Evolutionary conservation across 2,329 filamentous ascomycete genomes (phyloP), one percentile per base, ranked within the genome.

Genomic region (Tolypocladium album): DNA sequence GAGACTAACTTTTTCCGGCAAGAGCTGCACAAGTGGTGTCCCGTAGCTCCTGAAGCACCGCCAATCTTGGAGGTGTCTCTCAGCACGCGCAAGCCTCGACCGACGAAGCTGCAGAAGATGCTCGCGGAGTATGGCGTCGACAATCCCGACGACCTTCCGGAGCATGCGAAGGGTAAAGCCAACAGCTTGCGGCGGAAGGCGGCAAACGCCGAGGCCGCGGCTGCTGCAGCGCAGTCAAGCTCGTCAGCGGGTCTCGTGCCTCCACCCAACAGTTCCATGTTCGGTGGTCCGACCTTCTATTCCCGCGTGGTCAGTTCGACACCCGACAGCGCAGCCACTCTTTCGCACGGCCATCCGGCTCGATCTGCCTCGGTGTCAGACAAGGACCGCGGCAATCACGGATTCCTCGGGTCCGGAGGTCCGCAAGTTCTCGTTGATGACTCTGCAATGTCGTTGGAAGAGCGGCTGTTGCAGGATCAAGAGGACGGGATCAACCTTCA

Each of bases 1-100:
- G 94, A 99, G 76, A 97, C 93, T n/a, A 99, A 99, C 70, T 96
- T 95, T 73, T 93, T 99, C 77, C 87, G 93, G 31, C 92, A 96
- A 71, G 92, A 97, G 70, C 80, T 99, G 60, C 94, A 99, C 75
- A 95, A 91, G 70, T 96, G 90, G 89, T 91, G 88, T 45, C 92
- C 92, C 3, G 90, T 97, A 34, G 92, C 94, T 1, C 89, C 91
- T 0, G 83, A 90, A 17, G 80, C 94, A 15, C 94, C 94, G 4
- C 92, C 92, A 27, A 87, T 95, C 43, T 81, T 96, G 12, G 89
- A 96, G 62, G 84, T 88, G 20, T 97, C 93, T 0, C 83, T 92
- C 63, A 97, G 92, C 57, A 99, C 94, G 5, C 85, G 94, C 61
- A 99, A 99, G 74, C 94, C 94, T 47, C 87, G 94, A 11, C 94